phyloP scores from a whole-genome alignment of 495 filamentous ascomycete genomes.

The Penicillium nucicola region DNA sequence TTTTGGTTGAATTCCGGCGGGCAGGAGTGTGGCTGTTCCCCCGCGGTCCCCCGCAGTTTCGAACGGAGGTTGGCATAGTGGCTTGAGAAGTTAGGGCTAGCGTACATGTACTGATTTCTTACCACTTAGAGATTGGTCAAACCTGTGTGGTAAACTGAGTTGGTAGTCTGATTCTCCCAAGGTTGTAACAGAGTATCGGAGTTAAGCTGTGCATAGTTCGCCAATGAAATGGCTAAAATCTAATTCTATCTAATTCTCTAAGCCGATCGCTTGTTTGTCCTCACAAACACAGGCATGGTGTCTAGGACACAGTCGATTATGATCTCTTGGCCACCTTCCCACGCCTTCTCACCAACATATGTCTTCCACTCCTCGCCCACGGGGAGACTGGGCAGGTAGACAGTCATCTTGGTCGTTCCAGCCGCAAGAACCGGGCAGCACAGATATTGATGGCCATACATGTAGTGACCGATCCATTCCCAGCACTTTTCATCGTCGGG shows the following conservation, averaged over 20 bases:
- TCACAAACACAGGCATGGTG: conserved; percentile 1
- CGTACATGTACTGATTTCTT: too few relatives aligned
- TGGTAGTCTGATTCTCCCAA: too few relatives aligned
- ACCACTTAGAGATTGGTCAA: too few relatives aligned
- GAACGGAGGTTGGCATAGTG: too few relatives aligned
- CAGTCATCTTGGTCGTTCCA: background rate
- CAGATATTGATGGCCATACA: background rate
- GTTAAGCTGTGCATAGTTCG: too few relatives aligned
- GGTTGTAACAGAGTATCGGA: too few relatives aligned
- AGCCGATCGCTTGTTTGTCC: background rate
- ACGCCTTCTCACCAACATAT: background rate
- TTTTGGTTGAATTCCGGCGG: too few relatives aligned
- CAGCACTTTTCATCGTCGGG: conserved; percentile 34
- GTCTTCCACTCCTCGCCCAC: background rate
- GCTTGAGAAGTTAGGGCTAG: too few relatives aligned
- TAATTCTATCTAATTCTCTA: background rate
- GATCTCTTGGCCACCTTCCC: background rate
- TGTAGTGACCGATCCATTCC: background rate
- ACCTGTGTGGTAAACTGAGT: too few relatives aligned
- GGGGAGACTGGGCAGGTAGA: background rate
- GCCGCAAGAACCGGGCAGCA: background rate
- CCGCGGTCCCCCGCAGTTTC: too few relatives aligned
- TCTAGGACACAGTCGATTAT: background rate
- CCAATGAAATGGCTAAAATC: background rate
- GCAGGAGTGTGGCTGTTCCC: too few relatives aligned